These are phyloP conservation scores for Penicillium paxilli DNA, from an alignment of 495 filamentous ascomycete genomes.

Conservation along the genomic window DNA sequence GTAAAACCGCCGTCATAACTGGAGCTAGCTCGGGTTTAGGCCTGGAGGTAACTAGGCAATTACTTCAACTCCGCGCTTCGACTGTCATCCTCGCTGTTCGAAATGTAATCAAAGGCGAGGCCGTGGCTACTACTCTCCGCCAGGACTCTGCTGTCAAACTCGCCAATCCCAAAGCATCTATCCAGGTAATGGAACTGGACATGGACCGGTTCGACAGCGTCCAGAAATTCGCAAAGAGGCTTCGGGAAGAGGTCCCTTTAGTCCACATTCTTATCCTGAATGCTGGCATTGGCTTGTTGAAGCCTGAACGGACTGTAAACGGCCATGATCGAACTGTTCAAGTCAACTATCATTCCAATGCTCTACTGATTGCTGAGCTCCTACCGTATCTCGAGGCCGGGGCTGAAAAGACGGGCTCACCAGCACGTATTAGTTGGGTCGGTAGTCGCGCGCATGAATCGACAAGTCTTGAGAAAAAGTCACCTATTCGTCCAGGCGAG, in stretches of 20 bases:
- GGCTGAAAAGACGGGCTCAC: constrained; percentile 13
- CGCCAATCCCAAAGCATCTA: constrained; percentile 13
- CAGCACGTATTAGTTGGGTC: constrained; percentile 31
- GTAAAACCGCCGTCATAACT: constrained; percentile 22
- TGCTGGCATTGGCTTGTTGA: constrained; percentile 26
- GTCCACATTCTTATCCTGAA: constrained; percentile 35
- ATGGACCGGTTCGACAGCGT: constrained; percentile 25
- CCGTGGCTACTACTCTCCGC: constrained; percentile 2
- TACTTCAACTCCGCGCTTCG: constrained; percentile 9
- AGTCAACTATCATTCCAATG: constrained; percentile 37
- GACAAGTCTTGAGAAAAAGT: constrained; percentile 15
- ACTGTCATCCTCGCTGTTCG: constrained; percentile 28
- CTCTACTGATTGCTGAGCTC: constrained; percentile 29
- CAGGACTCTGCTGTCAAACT: constrained; percentile 7
- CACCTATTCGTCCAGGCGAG: constrained; percentile 6
- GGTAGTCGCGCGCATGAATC: constrained; percentile 26
- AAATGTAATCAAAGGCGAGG: constrained; percentile 19
- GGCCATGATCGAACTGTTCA: constrained; percentile 34
- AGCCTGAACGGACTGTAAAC: constrained; percentile 16
- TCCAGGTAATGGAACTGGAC: constrained; percentile 25
- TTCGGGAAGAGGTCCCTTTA: constrained; percentile 15
- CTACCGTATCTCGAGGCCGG: constrained; percentile 30
- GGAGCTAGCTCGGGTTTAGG: constrained; percentile 24
- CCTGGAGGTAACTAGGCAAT: constrained; percentile 16
- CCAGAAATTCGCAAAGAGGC: constrained; percentile 18